These are phyloP conservation scores for Rhynchospora breviuscula DNA, from an alignment of 176 grass and related monocot species.

Conservation along the genomic window DNA sequence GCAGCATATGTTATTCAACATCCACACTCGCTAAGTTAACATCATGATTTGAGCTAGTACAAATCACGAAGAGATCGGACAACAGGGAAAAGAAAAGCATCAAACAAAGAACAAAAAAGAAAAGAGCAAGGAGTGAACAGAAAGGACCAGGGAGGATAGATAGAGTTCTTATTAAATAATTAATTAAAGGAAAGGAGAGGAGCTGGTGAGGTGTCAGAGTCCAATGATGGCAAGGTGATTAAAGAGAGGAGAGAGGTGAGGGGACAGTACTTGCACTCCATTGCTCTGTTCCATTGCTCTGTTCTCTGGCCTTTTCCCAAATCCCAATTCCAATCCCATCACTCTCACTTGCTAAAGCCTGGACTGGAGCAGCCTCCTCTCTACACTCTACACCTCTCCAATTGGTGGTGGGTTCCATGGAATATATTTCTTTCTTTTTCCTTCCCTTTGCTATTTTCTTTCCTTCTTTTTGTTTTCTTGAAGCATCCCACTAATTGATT, in stretches of 20 bases:
- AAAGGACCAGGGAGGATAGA: no score
- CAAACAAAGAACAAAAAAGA: no score
- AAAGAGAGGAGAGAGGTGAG: background rate
- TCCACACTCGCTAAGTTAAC: no score
- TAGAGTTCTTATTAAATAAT: background rate
- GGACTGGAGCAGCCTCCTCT: background rate
- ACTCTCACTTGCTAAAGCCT: slow-evolving; percentile 12
- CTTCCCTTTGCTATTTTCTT: background rate
- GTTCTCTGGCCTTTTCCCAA: slow-evolving; percentile 12
- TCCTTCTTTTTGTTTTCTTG: no score
- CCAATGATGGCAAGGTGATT: slow-evolving; percentile 27
- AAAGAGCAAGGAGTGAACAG: background rate
- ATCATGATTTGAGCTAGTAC: no score
- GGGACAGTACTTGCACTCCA: slow-evolving; percentile 1
- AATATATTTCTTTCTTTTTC: background rate
- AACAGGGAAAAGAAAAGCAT: no score
- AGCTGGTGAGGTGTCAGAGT: slow-evolving; percentile 10
- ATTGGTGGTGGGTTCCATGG: slow-evolving; percentile 10
- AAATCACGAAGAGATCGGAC: background rate
- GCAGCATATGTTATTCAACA: no score
- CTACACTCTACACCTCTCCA: background rate
- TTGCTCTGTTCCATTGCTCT: background rate
- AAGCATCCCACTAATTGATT: background rate
- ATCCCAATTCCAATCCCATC: slow-evolving; percentile 2
- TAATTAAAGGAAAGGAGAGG: background rate